Evolutionary conservation across 306 rosid genomes (phyloP), one percentile per base, ranked within the genome.

Genomic region (Sphenostylis stenocarpa): DNA sequence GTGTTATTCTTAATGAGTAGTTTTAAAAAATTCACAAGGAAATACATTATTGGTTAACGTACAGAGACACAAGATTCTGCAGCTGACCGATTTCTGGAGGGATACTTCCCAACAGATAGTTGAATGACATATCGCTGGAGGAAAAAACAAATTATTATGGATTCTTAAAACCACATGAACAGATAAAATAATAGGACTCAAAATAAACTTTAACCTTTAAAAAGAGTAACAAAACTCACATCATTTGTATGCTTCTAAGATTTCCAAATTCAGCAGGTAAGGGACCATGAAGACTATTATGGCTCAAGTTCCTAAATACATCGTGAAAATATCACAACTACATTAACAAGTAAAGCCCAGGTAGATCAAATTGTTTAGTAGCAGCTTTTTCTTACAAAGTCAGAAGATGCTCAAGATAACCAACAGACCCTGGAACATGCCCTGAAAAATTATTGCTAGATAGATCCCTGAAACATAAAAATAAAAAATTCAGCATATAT

Each of bases 321-420:
- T 19, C 12, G 31, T 1, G 23, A 4, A 34, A 65, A 65, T 65
- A 38, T 20, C 6, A 65, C 33, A 36, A 20, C 17, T 36, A 14
- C 26, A 39, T 9, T 28, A 38, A 39, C 17, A 21, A 39, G 51
- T 20, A 19, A 39, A 38, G 12, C 29, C 1, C 4, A 65, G 29
- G 49, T 65, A 38, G 31, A 38, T 65, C 11, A 38, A 38, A 39
- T 20, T 15, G 70, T 64, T 36, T 11, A 36, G 39, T 0, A 38
- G n/a, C 29, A 38, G 10, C 17, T 38, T 65, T 38, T n/a, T 38
- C 70, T 65, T 65, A 65, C 70, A 65, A 65, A 12, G 70, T 65
- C 9, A 65, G 70, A 39, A 65, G 70, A 65, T 65, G 70, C 28
- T 65, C 70, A 38, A 65, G 70, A 65, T 65, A 65, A 38, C 70